Base-by-base conservation (phyloP, 495 filamentous ascomycete species). In the Aspergillus kassunensis region DNA sequence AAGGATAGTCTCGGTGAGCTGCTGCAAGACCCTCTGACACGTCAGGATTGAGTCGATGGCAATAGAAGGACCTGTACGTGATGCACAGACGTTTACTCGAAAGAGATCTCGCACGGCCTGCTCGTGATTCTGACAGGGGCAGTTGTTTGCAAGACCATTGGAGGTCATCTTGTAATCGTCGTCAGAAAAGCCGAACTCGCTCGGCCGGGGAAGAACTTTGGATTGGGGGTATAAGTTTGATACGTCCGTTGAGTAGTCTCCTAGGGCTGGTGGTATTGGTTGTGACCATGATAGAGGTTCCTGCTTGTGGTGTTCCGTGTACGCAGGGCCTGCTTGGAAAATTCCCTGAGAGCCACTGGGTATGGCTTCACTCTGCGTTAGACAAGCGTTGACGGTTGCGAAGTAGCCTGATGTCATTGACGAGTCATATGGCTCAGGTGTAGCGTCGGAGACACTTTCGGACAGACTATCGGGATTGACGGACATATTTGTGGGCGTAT, bases 31-130 rank as follows among this genome's bases (percentile, higher is more conserved):
- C 18, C 61, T 62, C 27, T 71, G 66, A 19, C 60, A 63, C 7
- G 48, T 61, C 1, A 73, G 21, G 13, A 69, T 60, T 4, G 60
- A 56, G 29, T 73, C 68, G 40, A 73, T 68, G 12, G 56, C 60
- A 11, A 55, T 53, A 0, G 55, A 34, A 12, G 59, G 49, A 3
- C 52, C 40, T 25, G 51, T 46, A n/a, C 54, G 50, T 19, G 47
- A 55, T 9, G 57, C 53, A 20, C 47, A 58, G n/a, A 52, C 36
- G 31, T 60, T 62, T 6, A 65, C 49, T 4, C 47, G 50, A n/a
- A 57, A 46, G 5, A 65, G 51, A 6, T 62, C 59, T 4, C 51
- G 53, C n/a, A 53, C 51, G 5, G 53, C 45, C 11, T 54, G 51
- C 15, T 62, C 63, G 19, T 65, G 54, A 21, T 53, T 59, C 24